These are phyloP conservation scores for Mycena vitilis DNA, from an alignment of 768 basidiomycete species.

Conservation along the genomic window DNA sequence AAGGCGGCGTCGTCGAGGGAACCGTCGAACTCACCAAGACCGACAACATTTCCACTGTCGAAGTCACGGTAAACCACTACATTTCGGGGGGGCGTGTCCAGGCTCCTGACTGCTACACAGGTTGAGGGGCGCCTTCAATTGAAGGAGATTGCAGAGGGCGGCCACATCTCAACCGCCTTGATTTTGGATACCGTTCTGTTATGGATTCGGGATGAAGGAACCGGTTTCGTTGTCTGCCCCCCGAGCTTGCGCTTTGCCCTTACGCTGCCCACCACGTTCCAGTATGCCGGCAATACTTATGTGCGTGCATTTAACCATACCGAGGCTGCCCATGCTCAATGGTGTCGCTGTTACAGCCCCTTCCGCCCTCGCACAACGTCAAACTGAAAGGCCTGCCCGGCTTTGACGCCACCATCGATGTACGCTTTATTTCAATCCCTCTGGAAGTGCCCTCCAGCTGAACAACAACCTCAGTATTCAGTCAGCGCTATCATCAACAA, in stretches of 20 bases:
- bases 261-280: constrained; percentile 68
- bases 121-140: constrained; percentile 70
- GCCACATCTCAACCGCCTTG: constrained; percentile 62
- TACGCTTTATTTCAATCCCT: constrained; percentile 36
- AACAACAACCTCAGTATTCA: constrained; percentile 56
- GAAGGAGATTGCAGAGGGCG: constrained; percentile 77
- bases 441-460: neutral
- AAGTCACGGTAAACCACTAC: constrained; percentile 64
- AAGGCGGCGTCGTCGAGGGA: constrained; percentile 64
- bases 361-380: constrained; percentile 78
- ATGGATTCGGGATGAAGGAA: constrained; percentile 63
- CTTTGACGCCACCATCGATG: constrained; percentile 72
- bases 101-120: constrained; percentile 46
- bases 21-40: constrained; percentile 64
- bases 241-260: constrained; percentile 63
- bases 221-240: constrained; percentile 59
- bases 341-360: constrained; percentile 53
- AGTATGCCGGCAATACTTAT: constrained; percentile 65
- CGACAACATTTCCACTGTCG: constrained; percentile 68
- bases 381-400: constrained; percentile 80
- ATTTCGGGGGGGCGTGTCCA: constrained; percentile 8
- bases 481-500: constrained; percentile 66
- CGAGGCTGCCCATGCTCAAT: constrained; percentile 14
- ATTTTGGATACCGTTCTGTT: constrained; percentile 64
- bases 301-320: constrained; percentile 52